Percentiles rank a stretch among this genome's conserved stretches.
These are phyloP conservation scores for Zoysia pacifica DNA, from an alignment of 176 grass and related monocot genomes.

Conservation along the genomic window DNA sequence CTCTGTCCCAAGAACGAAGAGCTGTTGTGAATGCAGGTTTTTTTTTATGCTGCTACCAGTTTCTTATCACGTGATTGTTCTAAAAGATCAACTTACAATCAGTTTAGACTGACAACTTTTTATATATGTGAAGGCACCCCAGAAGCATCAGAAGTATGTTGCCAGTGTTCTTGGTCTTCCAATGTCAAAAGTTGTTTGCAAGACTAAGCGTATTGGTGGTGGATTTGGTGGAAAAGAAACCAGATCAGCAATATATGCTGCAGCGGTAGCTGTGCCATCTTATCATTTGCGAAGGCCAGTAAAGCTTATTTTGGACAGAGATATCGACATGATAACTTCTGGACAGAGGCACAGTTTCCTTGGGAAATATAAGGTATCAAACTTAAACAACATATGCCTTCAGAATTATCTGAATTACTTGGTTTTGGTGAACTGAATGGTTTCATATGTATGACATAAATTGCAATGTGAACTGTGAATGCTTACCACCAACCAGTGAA, in stretches of 20 bases:
- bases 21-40: not conserved
- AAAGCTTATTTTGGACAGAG: conserved; percentile 88
- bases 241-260: conserved; percentile 75
- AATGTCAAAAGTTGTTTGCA: conserved; percentile 89
- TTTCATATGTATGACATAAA: not conserved
- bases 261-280: conserved; percentile 70
- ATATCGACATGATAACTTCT: conserved; percentile 85
- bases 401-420: not conserved
- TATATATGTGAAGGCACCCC: conserved; percentile 61
- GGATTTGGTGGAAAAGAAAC: conserved; percentile 99
- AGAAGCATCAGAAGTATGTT: conserved; percentile 72
- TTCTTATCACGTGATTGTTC: conserved; percentile 9
- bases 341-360: conserved; percentile 96
- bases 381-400: not conserved
- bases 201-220: conserved; percentile 90
- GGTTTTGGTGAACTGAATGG: not conserved
- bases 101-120: conserved; percentile 23
- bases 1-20: not conserved
- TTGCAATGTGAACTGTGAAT: conserved; percentile 2
- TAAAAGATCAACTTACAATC: not conserved
- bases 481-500: conserved; percentile 11
- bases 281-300: conserved; percentile 74
- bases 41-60: not conserved
- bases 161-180: conserved; percentile 81
- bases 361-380: conserved; percentile 82